phyloP scores from a whole-genome alignment of 108 stramenopile species.

The Skeletonema grethae region DNA sequence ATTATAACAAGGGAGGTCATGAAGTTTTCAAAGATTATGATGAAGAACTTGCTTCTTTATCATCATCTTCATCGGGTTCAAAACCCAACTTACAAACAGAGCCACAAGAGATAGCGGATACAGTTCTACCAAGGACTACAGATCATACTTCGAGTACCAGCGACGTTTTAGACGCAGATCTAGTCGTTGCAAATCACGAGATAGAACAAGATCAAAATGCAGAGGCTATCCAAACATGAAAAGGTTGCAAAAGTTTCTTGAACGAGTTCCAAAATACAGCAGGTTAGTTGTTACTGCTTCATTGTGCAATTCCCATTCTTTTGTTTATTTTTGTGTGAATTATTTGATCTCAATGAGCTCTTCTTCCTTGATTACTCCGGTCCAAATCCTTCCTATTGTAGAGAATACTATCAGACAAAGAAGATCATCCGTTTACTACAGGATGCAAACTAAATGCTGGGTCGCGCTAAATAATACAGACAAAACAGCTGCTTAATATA shows the following conservation, averaged over 20 bases:
- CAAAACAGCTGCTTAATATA: neutral
- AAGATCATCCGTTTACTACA: neutral
- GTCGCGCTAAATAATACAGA: neutral
- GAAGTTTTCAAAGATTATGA: neutral
- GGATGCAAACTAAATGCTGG: neutral
- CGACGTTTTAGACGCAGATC: neutral
- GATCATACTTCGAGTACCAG: neutral
- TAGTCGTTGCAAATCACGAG: neutral
- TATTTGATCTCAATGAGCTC: too few relatives aligned
- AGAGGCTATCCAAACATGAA: neutral
- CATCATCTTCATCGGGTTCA: neutral
- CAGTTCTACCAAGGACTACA: neutral
- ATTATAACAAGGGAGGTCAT: neutral
- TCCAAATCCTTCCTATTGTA: neutral
- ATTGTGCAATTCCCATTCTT: too few relatives aligned
- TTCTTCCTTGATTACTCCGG: neutral
- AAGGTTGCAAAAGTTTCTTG: neutral
- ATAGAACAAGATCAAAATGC: neutral
- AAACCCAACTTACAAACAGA: neutral
- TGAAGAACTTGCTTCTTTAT: neutral
- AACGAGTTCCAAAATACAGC: constrained; percentile 3
- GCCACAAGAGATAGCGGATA: neutral
- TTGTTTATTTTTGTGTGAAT: too few relatives aligned
- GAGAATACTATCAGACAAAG: neutral
- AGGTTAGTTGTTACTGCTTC: neutral